Evolutionary conservation across 441 rosid species (phyloP).

Genomic region (Euphorbia corollata): DNA sequence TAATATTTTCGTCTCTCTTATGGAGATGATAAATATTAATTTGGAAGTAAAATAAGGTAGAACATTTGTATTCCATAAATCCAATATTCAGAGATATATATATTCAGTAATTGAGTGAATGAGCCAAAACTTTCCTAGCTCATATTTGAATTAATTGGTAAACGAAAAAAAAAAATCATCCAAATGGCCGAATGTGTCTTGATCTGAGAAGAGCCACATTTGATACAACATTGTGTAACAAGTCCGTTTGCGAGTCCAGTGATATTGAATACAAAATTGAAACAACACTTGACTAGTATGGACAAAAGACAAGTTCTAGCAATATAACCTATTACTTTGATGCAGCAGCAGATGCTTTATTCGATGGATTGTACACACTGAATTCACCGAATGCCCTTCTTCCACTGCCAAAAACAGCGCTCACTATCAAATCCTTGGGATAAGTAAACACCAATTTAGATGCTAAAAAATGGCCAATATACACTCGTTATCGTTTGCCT

Average conservation of each 20-base stretch:
- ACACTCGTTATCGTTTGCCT: neutral
- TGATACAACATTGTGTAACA: neutral
- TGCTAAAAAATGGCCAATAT: neutral
- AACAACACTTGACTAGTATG: neutral
- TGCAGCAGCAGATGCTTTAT: conserved; percentile 25
- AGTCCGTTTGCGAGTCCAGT: neutral
- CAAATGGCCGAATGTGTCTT: neutral
- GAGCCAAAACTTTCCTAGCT: too few species aligned
- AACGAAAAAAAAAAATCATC: too few species aligned
- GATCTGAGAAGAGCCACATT: neutral
- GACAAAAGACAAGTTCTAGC: too few species aligned
- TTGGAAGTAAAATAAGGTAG: too few species aligned
- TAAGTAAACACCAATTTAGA: conserved; percentile 26
- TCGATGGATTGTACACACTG: conserved; percentile 73
- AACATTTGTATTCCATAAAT: too few species aligned
- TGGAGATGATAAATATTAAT: too few species aligned
- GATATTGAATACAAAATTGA: neutral
- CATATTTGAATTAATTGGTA: too few species aligned
- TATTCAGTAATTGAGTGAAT: too few species aligned
- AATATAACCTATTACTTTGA: too few species aligned
- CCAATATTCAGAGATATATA: too few species aligned
- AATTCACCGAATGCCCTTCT: conserved; percentile 86
- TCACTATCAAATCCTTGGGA: conserved; percentile 44
- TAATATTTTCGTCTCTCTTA: too few species aligned
- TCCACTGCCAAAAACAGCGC: conserved; percentile 58